Conservation (phyloP, 495 filamentous ascomycete genomes). For the Clavariopsis aquatica region DNA sequence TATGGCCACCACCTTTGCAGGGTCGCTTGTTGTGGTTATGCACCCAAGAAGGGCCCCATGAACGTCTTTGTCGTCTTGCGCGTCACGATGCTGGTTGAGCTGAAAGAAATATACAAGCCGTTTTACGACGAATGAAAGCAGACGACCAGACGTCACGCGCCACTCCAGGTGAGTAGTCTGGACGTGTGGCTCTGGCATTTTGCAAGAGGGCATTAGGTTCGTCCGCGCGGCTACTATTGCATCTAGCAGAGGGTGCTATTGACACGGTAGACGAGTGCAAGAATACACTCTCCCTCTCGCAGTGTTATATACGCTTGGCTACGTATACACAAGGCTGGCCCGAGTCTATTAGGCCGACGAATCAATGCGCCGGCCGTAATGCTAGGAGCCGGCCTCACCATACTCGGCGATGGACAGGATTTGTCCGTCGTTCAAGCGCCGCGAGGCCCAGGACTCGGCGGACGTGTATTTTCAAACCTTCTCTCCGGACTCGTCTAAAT, state of each 20-base stretch:
- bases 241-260: too few species aligned
- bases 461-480: neutral
- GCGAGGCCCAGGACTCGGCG: neutral
- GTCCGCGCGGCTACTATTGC: too few species aligned
- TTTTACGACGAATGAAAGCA: constrained; percentile 1
- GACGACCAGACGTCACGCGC: constrained; percentile 16
- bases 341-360: too few species aligned
- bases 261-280: too few species aligned
- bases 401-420: neutral
- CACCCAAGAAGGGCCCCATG: neutral
- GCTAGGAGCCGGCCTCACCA: neutral
- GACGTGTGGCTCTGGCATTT: neutral
- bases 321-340: neutral
- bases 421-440: constrained; percentile 3
- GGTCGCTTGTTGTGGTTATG: neutral
- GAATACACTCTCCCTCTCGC: too few species aligned
- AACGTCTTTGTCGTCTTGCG: neutral
- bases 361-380: too few species aligned
- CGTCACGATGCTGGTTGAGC: neutral
- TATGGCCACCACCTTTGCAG: neutral
- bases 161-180: constrained; percentile 12
- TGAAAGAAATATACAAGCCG: constrained; percentile 5
- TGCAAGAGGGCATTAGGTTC: neutral
- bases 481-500: neutral
- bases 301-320: too few species aligned